Percentiles rank a stretch among this genome's conserved stretches.
Conservation (phyloP, 768 basidiomycete species). For the Kwoniella europaea region DNA sequence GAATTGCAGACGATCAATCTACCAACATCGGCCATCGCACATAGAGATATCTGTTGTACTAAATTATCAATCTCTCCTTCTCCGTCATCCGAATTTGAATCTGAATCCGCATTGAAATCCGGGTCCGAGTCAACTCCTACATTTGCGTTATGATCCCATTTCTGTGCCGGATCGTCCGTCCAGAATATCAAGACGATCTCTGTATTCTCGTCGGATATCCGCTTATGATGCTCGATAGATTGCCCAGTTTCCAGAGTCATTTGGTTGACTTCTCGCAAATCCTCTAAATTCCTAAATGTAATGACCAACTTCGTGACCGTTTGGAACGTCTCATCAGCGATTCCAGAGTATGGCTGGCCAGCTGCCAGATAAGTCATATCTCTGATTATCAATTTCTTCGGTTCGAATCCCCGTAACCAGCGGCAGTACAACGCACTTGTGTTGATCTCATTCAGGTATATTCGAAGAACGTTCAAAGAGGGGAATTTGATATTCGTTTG, state of each 20-base stretch:
- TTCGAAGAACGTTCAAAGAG: background rate
- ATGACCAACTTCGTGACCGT: slow-evolving; percentile 9
- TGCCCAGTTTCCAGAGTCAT: background rate
- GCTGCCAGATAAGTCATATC: slow-evolving; percentile 1
- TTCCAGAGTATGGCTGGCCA: background rate
- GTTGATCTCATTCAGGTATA: background rate
- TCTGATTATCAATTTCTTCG: slow-evolving; percentile 7
- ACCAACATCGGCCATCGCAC: background rate
- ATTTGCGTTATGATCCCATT: background rate
- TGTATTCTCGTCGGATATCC: background rate
- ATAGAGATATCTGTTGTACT: slow-evolving; percentile 10
- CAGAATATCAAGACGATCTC: slow-evolving; percentile 13
- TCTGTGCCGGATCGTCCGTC: background rate
- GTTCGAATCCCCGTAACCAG: slow-evolving; percentile 12
- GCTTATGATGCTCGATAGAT: no score
- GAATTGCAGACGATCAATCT: slow-evolving; percentile 15
- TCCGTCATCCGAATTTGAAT: background rate
- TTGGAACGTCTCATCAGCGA: background rate
- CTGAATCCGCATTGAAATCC: background rate
- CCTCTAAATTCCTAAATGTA: background rate
- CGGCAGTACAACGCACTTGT: background rate
- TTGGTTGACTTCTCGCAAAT: slow-evolving; percentile 5
- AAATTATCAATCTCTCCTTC: background rate
- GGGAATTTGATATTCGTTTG: slow-evolving; percentile 8
- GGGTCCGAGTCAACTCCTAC: background rate